phyloP scores from a whole-genome alignment of 2,329 filamentous ascomycete species.

The Aspergillus sp. region DNA sequence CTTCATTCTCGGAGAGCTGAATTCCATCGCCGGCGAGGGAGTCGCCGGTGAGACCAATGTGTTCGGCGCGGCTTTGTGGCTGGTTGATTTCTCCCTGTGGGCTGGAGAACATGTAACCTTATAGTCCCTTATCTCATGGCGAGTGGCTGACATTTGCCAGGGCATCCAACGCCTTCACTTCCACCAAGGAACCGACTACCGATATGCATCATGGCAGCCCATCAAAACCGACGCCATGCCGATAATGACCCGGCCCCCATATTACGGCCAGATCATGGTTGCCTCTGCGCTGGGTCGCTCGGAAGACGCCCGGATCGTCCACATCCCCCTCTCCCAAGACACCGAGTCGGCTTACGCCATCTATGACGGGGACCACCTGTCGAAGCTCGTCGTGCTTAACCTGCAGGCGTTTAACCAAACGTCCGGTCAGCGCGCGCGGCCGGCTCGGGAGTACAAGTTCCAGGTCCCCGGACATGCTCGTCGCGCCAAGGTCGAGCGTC shows the following conservation, averaged over 20 bases:
- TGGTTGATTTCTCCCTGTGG: slow-evolving; percentile 56
- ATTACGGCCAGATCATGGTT: slow-evolving; percentile 53
- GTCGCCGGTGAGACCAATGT: slow-evolving; percentile 53
- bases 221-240: slow-evolving; percentile 41
- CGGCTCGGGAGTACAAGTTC: slow-evolving; percentile 15
- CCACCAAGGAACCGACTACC: slow-evolving; percentile 56
- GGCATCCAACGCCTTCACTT: slow-evolving; percentile 53
- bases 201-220: slow-evolving; percentile 55
- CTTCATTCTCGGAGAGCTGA: slow-evolving; percentile 52
- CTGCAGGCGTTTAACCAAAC: slow-evolving; percentile 53
- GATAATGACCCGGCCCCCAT: slow-evolving; percentile 53
- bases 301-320: slow-evolving; percentile 39
- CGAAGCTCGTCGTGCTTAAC: slow-evolving; percentile 48
- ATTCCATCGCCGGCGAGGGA: slow-evolving; percentile 55
- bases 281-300: slow-evolving; percentile 44
- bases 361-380: slow-evolving; percentile 39
- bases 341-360: slow-evolving; percentile 48
- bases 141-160: slow-evolving; percentile 46
- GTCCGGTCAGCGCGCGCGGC: slow-evolving; percentile 24
- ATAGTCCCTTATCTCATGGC: too few relatives aligned
- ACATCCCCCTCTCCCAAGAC: slow-evolving; percentile 35
- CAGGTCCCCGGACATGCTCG: slow-evolving; percentile 9
- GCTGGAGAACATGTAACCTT: too few relatives aligned
- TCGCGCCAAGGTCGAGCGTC: slow-evolving; percentile 35
- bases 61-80: slow-evolving; percentile 59